A percentile compares a stretch with the other conserved stretches of the same genome.
These are phyloP conservation scores for Penicillium sp. DNA, from an alignment of 2,329 filamentous ascomycete species.

Conservation along the genomic window DNA sequence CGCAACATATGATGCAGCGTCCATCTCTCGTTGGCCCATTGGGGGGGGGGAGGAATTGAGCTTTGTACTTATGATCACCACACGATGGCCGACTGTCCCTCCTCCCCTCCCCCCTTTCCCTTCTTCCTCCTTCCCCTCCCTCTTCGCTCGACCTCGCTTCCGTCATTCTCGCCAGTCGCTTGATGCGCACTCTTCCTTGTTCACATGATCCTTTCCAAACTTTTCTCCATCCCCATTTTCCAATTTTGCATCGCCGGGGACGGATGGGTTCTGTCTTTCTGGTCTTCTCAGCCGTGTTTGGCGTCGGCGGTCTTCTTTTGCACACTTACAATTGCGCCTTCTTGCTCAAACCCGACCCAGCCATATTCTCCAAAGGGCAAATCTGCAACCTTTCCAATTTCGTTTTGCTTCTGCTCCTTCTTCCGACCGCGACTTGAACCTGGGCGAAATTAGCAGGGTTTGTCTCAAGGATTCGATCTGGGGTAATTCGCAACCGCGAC, in stretches of 20 bases:
- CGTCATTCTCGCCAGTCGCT: background rate
- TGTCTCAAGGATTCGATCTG: too few relatives aligned
- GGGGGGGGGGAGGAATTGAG: too few relatives aligned
- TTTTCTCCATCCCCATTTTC: too few relatives aligned
- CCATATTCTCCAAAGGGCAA: background rate
- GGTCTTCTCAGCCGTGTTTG: slow-evolving; percentile 17
- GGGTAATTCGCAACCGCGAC: too few relatives aligned
- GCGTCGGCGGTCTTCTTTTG: slow-evolving; percentile 15
- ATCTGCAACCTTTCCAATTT: too few relatives aligned
- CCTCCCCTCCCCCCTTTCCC: background rate
- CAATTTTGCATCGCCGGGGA: slow-evolving; percentile 20
- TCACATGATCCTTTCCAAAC: background rate
- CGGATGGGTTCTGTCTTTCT: slow-evolving; percentile 22
- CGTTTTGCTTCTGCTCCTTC: too few relatives aligned
- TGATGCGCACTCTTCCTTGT: background rate
- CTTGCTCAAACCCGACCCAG: background rate
- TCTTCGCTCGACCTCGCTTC: background rate
- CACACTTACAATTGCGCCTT: background rate
- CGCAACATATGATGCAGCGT: too few relatives aligned
- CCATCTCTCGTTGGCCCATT: background rate
- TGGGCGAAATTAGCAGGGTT: too few relatives aligned
- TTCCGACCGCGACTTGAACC: too few relatives aligned
- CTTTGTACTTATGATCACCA: background rate
- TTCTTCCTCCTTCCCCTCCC: background rate
- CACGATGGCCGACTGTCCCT: background rate